phyloP scores from a whole-genome alignment of 106 monocot genomes.

The Allium sativum region DNA sequence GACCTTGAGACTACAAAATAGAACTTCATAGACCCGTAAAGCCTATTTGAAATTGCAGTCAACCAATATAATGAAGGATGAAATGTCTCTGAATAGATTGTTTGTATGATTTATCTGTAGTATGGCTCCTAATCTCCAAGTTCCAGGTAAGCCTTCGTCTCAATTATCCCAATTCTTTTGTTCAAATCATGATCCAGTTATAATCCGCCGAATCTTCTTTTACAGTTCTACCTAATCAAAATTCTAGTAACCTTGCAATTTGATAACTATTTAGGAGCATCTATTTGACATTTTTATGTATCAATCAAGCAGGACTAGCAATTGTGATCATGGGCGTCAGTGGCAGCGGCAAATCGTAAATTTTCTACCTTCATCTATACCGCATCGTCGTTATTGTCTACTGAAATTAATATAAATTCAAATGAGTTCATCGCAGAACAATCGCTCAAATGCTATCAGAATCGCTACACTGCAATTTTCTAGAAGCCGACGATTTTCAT shows the following conservation, averaged over 20 bases:
- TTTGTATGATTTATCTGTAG: too few species aligned
- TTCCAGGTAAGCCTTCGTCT: neutral
- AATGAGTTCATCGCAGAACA: slow-evolving; percentile 32
- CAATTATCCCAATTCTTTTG: neutral
- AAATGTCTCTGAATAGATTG: too few species aligned
- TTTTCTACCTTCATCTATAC: neutral
- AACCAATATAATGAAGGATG: too few species aligned
- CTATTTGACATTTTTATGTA: neutral
- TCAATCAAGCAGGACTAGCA: slow-evolving; percentile 29
- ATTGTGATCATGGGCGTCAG: slow-evolving; percentile 95
- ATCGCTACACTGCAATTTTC: slow-evolving; percentile 44
- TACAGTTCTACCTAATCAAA: neutral
- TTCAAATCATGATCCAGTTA: neutral
- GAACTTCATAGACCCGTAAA: too few species aligned
- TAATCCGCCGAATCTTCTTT: neutral
- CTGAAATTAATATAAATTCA: neutral
- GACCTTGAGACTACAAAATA: too few species aligned
- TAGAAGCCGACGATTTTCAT: slow-evolving; percentile 90
- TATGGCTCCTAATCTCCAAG: neutral
- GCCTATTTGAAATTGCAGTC: too few species aligned
- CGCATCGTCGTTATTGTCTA: neutral
- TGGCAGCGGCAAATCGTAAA: slow-evolving; percentile 87
- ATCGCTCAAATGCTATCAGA: slow-evolving; percentile 56
- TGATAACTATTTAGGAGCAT: neutral
- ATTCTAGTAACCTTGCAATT: neutral